Evolutionary conservation across 164 flowering plant genomes (phyloP).

Genomic region (Stephania japonica): DNA sequence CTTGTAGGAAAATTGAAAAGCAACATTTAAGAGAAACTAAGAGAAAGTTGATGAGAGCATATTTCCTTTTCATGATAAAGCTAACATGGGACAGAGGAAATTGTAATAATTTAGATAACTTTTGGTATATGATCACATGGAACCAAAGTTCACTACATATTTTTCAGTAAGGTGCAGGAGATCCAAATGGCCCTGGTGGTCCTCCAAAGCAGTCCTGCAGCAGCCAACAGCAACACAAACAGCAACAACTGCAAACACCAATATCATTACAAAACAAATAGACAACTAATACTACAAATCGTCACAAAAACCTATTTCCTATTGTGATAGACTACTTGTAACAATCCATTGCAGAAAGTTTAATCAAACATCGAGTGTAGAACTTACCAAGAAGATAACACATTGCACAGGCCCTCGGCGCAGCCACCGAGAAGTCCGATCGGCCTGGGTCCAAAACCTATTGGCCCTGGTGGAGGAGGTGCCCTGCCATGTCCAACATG

Average conservation of each 20-base stretch:
- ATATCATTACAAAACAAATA: background rate
- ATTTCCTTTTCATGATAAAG: too few relatives aligned
- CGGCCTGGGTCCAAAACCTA: slow-evolving; percentile 6
- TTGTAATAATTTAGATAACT: too few relatives aligned
- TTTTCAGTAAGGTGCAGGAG: slow-evolving; percentile 6
- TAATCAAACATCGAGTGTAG: too few relatives aligned
- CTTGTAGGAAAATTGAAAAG: too few relatives aligned
- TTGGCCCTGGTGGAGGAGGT: background rate
- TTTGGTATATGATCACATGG: too few relatives aligned
- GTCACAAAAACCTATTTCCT: too few relatives aligned
- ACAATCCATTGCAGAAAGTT: too few relatives aligned
- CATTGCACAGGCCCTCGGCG: slow-evolving; percentile 11
- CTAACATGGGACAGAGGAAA: too few relatives aligned
- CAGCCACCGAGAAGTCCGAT: slow-evolving; percentile 1
- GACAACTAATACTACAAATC: too few relatives aligned
- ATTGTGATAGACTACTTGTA: too few relatives aligned
- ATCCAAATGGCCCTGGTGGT: slow-evolving; percentile 16
- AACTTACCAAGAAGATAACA: slow-evolving; percentile 14
- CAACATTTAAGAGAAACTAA: too few relatives aligned
- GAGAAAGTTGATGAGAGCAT: too few relatives aligned
- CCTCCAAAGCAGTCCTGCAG: slow-evolving; percentile 39
- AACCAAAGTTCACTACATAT: background rate
- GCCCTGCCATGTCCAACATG: slow-evolving; percentile 8
- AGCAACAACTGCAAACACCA: slow-evolving; percentile 25
- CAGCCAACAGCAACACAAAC: slow-evolving; percentile 38